Percentiles rank a stretch among this genome's conserved stretches.
Conservation (phyloP, 2,329 filamentous ascomycete species). For the Aspergillus amoenus region DNA sequence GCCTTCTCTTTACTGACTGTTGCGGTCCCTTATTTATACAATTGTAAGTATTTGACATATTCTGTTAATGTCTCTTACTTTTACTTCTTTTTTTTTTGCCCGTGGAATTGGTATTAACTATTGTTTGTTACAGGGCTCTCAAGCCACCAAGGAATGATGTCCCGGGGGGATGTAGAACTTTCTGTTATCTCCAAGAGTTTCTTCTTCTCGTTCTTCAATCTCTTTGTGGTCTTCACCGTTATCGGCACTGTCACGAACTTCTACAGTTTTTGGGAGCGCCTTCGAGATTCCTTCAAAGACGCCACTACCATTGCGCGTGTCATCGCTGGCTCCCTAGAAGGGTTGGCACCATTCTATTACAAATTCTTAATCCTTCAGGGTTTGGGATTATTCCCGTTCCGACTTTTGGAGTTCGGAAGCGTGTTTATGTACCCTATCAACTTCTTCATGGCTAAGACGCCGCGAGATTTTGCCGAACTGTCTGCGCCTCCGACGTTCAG, state of each 20-base stretch:
- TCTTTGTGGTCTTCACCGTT: constrained; percentile 91
- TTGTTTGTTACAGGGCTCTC: constrained; percentile 60
- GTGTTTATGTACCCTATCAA: constrained; percentile 81
- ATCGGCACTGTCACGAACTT: constrained; percentile 79
- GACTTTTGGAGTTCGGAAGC: constrained; percentile 84
- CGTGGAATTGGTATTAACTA: background rate
- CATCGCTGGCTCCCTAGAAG: constrained; percentile 73
- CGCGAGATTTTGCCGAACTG: constrained; percentile 82
- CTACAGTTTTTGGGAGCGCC: constrained; percentile 59
- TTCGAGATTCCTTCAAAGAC: constrained; percentile 74
- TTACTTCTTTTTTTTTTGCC: background rate
- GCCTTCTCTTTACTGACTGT: constrained; percentile 85
- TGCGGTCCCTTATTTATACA: constrained; percentile 89
- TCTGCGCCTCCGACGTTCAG: constrained; percentile 82
- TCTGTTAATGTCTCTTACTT: no score
- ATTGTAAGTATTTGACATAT: constrained; percentile 57
- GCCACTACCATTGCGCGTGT: constrained; percentile 73
- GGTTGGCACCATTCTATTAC: constrained; percentile 79
- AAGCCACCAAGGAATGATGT: constrained; percentile 90
- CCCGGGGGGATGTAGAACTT: constrained; percentile 88
- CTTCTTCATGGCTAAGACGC: constrained; percentile 76
- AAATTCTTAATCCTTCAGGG: constrained; percentile 94
- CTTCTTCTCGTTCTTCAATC: constrained; percentile 99
- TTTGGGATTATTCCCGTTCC: constrained; percentile 88
- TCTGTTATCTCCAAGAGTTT: constrained; percentile 98